phyloP scores from a whole-genome alignment of 768 basidiomycete genomes.

The Phylloporus rhodoxanthus region DNA sequence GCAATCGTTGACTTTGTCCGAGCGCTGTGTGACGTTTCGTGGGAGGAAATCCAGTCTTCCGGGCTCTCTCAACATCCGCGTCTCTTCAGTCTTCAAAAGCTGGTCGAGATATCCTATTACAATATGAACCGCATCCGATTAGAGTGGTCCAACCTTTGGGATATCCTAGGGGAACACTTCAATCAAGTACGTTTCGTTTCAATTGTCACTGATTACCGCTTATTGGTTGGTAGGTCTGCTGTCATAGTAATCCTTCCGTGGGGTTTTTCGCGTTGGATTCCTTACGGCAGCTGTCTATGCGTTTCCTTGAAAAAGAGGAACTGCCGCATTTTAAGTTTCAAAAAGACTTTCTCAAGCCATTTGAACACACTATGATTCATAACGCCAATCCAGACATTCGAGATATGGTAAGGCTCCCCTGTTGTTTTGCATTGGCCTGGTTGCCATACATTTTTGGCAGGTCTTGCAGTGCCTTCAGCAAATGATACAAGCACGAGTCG shows the following conservation, averaged over 20 bases:
- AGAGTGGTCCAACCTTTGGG: constrained; percentile 98
- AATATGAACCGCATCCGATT: constrained; percentile 98
- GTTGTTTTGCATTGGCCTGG: neutral
- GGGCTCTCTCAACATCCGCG: constrained; percentile 91
- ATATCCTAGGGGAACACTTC: constrained; percentile 96
- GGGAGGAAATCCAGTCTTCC: constrained; percentile 99
- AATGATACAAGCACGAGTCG: constrained; percentile 93
- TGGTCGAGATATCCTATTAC: constrained; percentile 99
- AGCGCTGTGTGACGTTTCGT: constrained; percentile 93
- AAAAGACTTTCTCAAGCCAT: constrained; percentile 97
- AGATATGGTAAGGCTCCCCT: constrained; percentile 69
- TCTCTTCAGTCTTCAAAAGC: constrained; percentile 93
- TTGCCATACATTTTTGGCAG: constrained; percentile 35
- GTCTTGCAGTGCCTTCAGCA: constrained; percentile 97
- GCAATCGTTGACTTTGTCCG: constrained; percentile 98
- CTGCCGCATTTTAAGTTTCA: constrained; percentile 98
- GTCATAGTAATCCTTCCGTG: constrained; percentile 95
- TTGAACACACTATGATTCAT: constrained; percentile 96
- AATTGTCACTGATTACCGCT: constrained; percentile 2
- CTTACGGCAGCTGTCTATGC: constrained; percentile 93
- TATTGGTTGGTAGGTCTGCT: constrained; percentile 69
- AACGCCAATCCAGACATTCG: constrained; percentile 94
- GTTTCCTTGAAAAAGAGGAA: constrained; percentile 98
- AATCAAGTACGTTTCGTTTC: constrained; percentile 63
- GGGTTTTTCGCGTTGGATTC: constrained; percentile 97